These are phyloP conservation scores for Bremia lactucae DNA, from an alignment of 352 stramenopile genomes.

Conservation along the genomic window DNA sequence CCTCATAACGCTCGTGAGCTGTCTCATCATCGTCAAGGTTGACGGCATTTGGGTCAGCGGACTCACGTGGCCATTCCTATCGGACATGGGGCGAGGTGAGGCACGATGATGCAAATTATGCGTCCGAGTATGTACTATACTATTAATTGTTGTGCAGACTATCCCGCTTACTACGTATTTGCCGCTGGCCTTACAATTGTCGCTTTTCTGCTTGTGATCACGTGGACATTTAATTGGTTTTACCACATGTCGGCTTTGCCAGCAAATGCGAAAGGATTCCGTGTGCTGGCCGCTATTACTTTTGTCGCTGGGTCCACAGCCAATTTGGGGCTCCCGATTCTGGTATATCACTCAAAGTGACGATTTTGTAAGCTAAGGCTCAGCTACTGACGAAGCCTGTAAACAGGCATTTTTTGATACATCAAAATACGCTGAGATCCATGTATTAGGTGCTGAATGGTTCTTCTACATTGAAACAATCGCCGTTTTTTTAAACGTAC, in stretches of 20 bases:
- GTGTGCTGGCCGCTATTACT: slow-evolving; percentile 16
- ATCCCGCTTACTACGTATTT: slow-evolving; percentile 54
- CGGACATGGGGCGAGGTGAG: slow-evolving; percentile 46
- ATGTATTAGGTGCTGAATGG: slow-evolving; percentile 37
- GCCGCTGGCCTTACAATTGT: slow-evolving; percentile 34
- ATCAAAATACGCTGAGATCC: slow-evolving; percentile 27
- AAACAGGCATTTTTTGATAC: slow-evolving; percentile 43
- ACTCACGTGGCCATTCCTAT: slow-evolving; percentile 51
- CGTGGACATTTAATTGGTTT: slow-evolving; percentile 40
- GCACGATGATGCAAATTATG: background rate
- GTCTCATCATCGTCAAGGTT: slow-evolving; percentile 45
- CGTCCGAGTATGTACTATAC: background rate
- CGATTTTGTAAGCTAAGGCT: background rate
- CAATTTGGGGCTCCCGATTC: slow-evolving; percentile 34
- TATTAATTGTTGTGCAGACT: slow-evolving; percentile 16
- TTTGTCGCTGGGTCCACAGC: slow-evolving; percentile 27
- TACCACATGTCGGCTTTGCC: slow-evolving; percentile 30
- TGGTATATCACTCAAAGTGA: slow-evolving; percentile 18
- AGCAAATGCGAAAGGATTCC: slow-evolving; percentile 11
- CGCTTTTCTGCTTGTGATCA: slow-evolving; percentile 32
- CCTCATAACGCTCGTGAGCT: slow-evolving; percentile 38
- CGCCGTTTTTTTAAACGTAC: slow-evolving; percentile 39
- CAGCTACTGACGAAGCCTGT: slow-evolving; percentile 1
- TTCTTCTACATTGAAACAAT: slow-evolving; percentile 51
- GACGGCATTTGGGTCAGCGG: slow-evolving; percentile 42